A percentile compares a stretch with the other conserved stretches of the same genome.
Evolutionary conservation across 495 filamentous ascomycete genomes (phyloP).

Genomic region (Penicillium canescens): DNA sequence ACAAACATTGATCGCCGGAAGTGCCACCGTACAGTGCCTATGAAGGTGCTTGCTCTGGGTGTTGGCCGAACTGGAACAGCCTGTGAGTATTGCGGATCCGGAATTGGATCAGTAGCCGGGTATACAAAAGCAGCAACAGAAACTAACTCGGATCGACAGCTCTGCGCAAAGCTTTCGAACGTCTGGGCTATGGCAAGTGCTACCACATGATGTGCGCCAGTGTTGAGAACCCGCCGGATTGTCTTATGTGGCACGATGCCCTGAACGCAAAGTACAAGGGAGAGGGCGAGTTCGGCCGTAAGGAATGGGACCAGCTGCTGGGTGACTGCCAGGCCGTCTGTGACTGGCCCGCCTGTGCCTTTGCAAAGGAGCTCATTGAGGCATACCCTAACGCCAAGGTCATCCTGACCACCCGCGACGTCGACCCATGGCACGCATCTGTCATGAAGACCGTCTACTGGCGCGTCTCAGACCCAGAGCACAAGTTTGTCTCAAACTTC

Average conservation of each 20-base stretch:
- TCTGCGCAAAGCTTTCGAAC: constrained; percentile 57
- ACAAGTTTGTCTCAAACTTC: constrained; percentile 51
- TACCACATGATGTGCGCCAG: constrained; percentile 69
- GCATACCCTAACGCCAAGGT: constrained; percentile 73
- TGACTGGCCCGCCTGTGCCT: constrained; percentile 66
- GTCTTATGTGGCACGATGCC: constrained; percentile 64
- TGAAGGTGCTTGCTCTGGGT: constrained; percentile 65
- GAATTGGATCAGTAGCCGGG: background rate
- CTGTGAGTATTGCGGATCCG: constrained; percentile 42
- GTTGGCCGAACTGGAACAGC: constrained; percentile 68
- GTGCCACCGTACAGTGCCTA: constrained; percentile 63
- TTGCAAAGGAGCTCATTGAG: constrained; percentile 66
- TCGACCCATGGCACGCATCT: constrained; percentile 58
- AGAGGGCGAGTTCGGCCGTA: constrained; percentile 58
- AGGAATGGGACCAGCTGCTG: constrained; percentile 68
- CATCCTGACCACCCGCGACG: constrained; percentile 61
- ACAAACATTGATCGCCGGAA: constrained; percentile 63
- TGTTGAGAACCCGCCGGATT: constrained; percentile 60
- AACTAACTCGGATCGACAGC: constrained; percentile 37
- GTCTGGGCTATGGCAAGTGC: constrained; percentile 60
- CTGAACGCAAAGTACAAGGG: constrained; percentile 65
- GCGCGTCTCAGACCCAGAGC: constrained; percentile 56
- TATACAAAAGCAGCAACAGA: background rate
- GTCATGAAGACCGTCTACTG: constrained; percentile 55
- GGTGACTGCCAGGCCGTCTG: constrained; percentile 66